These are phyloP conservation scores for Podila minutissima DNA, from an alignment of 192 early-diverging fungal genomes.

Conservation along the genomic window DNA sequence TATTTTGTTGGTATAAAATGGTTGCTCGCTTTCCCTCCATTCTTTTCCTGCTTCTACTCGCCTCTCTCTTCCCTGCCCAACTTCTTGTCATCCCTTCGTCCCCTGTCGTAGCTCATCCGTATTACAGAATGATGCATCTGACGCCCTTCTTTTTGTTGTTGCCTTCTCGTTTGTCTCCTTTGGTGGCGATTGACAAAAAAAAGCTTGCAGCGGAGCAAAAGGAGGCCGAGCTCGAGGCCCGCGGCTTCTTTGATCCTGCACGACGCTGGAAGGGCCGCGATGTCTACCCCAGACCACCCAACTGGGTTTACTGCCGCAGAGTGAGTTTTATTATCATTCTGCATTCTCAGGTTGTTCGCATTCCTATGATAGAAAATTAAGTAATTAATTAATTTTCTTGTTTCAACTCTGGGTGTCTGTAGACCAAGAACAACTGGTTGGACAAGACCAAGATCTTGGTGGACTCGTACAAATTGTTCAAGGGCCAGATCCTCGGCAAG, in stretches of 20 bases:
- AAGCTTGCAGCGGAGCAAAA: conserved; percentile 46
- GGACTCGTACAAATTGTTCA: conserved; percentile 37
- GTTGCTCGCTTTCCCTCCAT: background rate
- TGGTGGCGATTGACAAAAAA: background rate
- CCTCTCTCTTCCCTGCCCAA: background rate
- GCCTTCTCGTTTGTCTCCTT: background rate
- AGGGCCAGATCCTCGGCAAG: conserved; percentile 38
- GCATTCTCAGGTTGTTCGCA: background rate
- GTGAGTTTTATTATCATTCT: conserved; percentile 11
- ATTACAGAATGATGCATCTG: background rate
- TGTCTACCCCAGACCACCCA: conserved; percentile 41
- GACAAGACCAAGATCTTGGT: conserved; percentile 43
- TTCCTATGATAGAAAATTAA: background rate
- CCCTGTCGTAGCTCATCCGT: background rate
- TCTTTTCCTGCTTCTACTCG: background rate
- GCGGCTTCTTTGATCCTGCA: conserved; percentile 48
- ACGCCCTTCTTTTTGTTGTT: conserved; percentile 2
- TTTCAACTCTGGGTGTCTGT: background rate
- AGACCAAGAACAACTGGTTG: conserved; percentile 51
- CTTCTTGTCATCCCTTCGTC: background rate
- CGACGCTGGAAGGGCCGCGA: conserved; percentile 50
- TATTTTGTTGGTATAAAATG: no score
- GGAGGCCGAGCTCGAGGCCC: conserved; percentile 40
- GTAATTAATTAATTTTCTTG: background rate
- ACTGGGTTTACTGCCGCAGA: conserved; percentile 47